Base-by-base conservation (phyloP, 139 green algal species). In the Astrephomene gubernaculifera region DNA sequence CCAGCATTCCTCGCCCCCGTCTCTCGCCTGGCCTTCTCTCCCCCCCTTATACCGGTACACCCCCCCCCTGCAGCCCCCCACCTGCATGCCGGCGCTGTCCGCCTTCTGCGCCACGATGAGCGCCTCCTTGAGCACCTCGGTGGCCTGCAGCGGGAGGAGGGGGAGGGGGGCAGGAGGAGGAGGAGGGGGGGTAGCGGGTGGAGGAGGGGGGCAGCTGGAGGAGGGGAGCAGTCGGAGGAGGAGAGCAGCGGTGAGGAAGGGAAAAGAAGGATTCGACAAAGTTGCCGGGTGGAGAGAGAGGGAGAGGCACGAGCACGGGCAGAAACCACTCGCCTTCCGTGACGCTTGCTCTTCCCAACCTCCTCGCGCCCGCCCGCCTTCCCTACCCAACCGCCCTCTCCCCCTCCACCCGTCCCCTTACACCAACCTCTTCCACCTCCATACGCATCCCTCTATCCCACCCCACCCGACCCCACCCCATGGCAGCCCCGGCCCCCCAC, bases 61-160 rank as follows among this genome's bases (percentile, higher is more conserved):
- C 35, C 64, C 9, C 9, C 33, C 17, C 9, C 61, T 69, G n/a
- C 29, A 4, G 17, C 9, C n/a, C 1, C 74, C 0, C 74, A 71
- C 74, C 74, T 82, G 76, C 76, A 83, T 83, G n/a, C 76, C 76
- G 39, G 76, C 76, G 43, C 41, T 73, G n/a, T 83, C 57, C 36
- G 61, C 76, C 76, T 60, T n/a, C 38, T 72, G 60, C 29, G 76
- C 76, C 41, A 72, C 61, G 60, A 45, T 3, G 27, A 83, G 76
- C 4, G 76, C 76, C 60, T 73, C 60, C 60, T 83, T 83, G 17
- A 83, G 76, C 10, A 83, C 76, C 76, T 72, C 60, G 22, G 76
- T 41, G 2, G 76, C 76, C 76, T 83, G 60, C 1, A 45, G 43
- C 9, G 43, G 43, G n/a, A 21, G 63, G 63, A 31, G 2, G 68